Base-by-base conservation (phyloP, 345 rosid genomes). In the Murraya koenigii region DNA sequence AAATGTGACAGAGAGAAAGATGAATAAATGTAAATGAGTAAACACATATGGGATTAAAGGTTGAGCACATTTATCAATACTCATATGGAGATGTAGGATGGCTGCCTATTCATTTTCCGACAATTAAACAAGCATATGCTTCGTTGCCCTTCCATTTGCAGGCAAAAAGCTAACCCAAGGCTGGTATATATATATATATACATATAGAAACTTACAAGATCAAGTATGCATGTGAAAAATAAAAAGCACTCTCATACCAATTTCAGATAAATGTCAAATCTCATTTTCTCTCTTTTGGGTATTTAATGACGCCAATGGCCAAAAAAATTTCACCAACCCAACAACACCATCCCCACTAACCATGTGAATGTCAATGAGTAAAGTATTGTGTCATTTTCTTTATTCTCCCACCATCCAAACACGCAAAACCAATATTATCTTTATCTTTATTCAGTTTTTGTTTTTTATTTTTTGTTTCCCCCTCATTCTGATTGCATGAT, bases 61-160 rank as follows among this genome's bases (percentile, higher is more conserved):
- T 32, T 15, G 60, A 75, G 89, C 87, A 83, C 85, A 38, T 77
- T 74, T 49, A 79, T 82, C 84, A 65, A 87, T 76, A 80, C 77
- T 75, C 77, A 77, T 82, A 83, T 49, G 78, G 81, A 74, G 76
- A 82, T 71, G 82, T 26, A 75, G 78, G 71, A 61, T 49, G 26
- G 83, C 41, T 81, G 93, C 85, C 88, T 85, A 77, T 89, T 65
- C 69, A 85, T 84, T 66, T 38, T 74, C 89, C 91, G 97, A 92
- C 97, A 90, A 85, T 20, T 75, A 74, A 86, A 82, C 87, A 83
- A 77, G 77, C 69, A 61, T 55, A 78, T 79, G 76, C 79, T 72
- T 81, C 85, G 67, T 68, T 88, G 92, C 87, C 87, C 80, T 86
- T 80, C 84, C 63, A 88, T 85, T 77, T 83, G 77, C 82, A 75